A percentile compares a stretch with the other conserved stretches of the same genome.
These are phyloP conservation scores for Calonectria multiphialidica DNA, from an alignment of 2,329 filamentous ascomycete species.

Conservation along the genomic window DNA sequence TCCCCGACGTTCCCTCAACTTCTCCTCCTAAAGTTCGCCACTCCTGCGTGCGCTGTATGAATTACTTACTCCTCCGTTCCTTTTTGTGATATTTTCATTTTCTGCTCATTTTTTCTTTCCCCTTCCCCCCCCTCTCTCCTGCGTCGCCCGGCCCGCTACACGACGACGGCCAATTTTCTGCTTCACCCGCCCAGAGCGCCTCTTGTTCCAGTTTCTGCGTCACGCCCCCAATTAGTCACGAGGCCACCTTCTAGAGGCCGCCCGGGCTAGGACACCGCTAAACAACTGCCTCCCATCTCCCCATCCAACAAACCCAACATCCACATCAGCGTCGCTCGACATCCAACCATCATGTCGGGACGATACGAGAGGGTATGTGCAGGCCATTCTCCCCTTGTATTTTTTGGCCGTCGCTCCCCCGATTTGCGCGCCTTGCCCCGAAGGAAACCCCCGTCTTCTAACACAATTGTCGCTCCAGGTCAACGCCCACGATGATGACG, in stretches of 20 bases:
- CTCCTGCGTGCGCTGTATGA: conserved; percentile 21
- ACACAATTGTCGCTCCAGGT: conserved; percentile 55
- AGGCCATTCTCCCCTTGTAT: not conserved
- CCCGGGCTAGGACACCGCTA: conserved; percentile 28
- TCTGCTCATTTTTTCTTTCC: not conserved
- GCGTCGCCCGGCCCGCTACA: not conserved
- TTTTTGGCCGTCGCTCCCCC: not conserved
- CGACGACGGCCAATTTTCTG: not conserved
- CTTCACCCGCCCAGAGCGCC: conserved; percentile 16
- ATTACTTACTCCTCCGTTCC: conserved; percentile 23
- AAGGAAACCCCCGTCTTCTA: conserved; percentile 10
- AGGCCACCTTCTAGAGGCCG: conserved; percentile 38
- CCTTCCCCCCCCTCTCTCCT: not conserved
- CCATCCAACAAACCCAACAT: conserved; percentile 9
- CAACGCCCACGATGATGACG: conserved; percentile 69
- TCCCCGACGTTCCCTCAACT: conserved; percentile 35
- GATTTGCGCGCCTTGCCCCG: not conserved
- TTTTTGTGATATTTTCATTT: not conserved
- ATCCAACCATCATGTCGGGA: conserved; percentile 59
- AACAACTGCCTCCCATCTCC: conserved; percentile 12
- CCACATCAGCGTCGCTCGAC: conserved; percentile 13
- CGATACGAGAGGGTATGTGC: conserved; percentile 69
- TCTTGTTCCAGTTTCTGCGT: conserved; percentile 7
- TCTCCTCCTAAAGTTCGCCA: conserved; percentile 27
- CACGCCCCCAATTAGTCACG: conserved; percentile 23